A percentile compares a stretch with the other conserved stretches of the same genome.
These are phyloP conservation scores for Sporothrix inflata DNA, from an alignment of 2,329 filamentous ascomycete species.

Conservation along the genomic window DNA sequence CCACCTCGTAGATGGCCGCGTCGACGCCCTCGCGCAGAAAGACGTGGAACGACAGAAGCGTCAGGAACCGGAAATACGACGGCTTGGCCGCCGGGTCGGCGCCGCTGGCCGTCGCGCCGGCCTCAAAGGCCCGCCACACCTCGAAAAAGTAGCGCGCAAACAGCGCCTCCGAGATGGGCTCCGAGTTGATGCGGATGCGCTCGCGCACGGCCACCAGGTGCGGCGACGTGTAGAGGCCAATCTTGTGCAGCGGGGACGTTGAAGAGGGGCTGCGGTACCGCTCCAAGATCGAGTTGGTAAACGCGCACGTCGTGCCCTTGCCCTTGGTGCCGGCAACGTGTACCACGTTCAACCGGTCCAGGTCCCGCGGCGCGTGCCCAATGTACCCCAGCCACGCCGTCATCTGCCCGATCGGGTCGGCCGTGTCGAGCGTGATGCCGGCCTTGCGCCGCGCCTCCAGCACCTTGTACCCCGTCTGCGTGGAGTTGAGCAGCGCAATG, in stretches of 20 bases:
- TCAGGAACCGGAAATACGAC: conserved; percentile 64
- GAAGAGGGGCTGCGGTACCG: conserved; percentile 50
- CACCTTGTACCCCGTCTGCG: conserved; percentile 84
- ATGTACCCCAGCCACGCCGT: conserved; percentile 74
- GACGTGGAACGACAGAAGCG: conserved; percentile 68
- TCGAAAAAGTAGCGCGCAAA: conserved; percentile 71
- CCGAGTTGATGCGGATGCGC: conserved; percentile 65
- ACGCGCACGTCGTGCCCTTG: conserved; percentile 74
- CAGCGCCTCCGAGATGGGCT: conserved; percentile 58
- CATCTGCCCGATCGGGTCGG: conserved; percentile 73
- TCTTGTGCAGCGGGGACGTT: conserved; percentile 45
- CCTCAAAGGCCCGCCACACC: conserved; percentile 59
- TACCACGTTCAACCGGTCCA: conserved; percentile 66
- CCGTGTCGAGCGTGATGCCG: conserved; percentile 69
- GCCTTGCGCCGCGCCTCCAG: conserved; percentile 78
- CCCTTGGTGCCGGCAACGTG: conserved; percentile 78
- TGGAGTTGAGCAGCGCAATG: conserved; percentile 80
- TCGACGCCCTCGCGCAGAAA: conserved; percentile 67
- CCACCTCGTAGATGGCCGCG: conserved; percentile 66
- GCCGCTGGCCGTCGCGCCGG: conserved; percentile 36
- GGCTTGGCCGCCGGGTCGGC: conserved; percentile 48
- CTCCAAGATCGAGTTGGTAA: conserved; percentile 64
- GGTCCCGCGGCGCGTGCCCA: conserved; percentile 66
- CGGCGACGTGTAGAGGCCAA: conserved; percentile 70
- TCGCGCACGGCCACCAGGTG: conserved; percentile 70